Percentiles rank a stretch among this genome's conserved stretches.
phyloP scores from a whole-genome alignment of 2,329 filamentous ascomycete genomes.

The Aureobasidium sp. region DNA sequence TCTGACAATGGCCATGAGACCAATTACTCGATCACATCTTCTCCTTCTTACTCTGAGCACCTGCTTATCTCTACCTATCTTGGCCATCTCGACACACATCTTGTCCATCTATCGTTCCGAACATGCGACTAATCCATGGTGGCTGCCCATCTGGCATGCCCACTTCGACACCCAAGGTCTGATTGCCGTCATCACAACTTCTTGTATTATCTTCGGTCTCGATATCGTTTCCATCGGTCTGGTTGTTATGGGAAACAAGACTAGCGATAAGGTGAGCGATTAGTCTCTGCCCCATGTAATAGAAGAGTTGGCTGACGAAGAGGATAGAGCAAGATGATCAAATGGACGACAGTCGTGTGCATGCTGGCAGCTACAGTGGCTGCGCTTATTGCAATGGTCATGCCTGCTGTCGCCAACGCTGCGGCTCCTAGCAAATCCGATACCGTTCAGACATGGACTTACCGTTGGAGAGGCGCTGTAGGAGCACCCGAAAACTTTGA shows the following conservation, averaged over 20 bases:
- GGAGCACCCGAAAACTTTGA: slow-evolving; percentile 29
- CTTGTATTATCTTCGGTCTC: slow-evolving; percentile 33
- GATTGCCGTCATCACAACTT: slow-evolving; percentile 27
- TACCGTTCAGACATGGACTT: slow-evolving; percentile 33
- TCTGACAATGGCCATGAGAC: background rate
- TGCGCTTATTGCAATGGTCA: slow-evolving; percentile 34
- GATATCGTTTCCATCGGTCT: slow-evolving; percentile 29
- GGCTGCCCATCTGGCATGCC: slow-evolving; percentile 40
- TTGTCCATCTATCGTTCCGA: slow-evolving; percentile 37
- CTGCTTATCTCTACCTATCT: background rate
- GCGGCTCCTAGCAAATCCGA: slow-evolving; percentile 20
- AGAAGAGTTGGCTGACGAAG: background rate
- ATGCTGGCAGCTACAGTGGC: slow-evolving; percentile 30
- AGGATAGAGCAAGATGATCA: background rate
- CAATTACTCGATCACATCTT: background rate
- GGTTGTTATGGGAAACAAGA: slow-evolving; percentile 14
- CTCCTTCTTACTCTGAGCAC: background rate
- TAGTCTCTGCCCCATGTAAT: too few species aligned
- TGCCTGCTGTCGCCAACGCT: slow-evolving; percentile 26
- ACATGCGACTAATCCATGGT: slow-evolving; percentile 38
- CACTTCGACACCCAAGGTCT: slow-evolving; percentile 40
- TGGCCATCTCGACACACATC: slow-evolving; percentile 24
- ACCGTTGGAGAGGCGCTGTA: slow-evolving; percentile 24
- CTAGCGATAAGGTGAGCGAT: background rate
- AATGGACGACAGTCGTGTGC: slow-evolving; percentile 13